Percentiles rank a stretch among this genome's conserved stretches.
These are phyloP conservation scores for Lumnitzera racemosa DNA, from an alignment of 345 rosid genomes.

Conservation along the genomic window DNA sequence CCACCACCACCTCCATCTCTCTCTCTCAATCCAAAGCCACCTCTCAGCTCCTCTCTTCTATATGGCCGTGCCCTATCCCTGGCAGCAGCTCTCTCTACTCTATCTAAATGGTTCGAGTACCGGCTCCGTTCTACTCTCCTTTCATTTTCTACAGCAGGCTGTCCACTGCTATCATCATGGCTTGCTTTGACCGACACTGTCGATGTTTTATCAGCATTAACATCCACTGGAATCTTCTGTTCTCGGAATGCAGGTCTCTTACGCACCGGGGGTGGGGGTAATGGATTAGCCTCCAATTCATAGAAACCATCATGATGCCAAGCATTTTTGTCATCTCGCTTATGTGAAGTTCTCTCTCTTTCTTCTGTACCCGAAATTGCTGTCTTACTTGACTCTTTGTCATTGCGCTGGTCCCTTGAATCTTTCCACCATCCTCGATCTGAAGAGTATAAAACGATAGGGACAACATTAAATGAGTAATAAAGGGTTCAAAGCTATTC, in stretches of 20 bases:
- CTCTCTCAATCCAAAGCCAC: constrained; percentile 29
- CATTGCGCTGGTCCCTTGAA: constrained; percentile 37
- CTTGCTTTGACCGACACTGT: constrained; percentile 29
- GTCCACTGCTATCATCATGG: constrained; percentile 11
- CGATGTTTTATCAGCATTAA: constrained; percentile 25
- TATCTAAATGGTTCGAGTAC: constrained; percentile 27
- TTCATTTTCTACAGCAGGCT: constrained; percentile 17
- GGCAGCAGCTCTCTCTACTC: constrained; percentile 33
- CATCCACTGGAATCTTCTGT: constrained; percentile 41
- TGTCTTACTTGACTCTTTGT: constrained; percentile 30
- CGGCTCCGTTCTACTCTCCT: constrained; percentile 48
- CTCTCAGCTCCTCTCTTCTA: constrained; percentile 41
- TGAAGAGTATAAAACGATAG: constrained; percentile 13
- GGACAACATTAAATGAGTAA: too few relatives aligned
- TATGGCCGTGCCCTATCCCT: constrained; percentile 29
- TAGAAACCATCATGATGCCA: constrained; percentile 70
- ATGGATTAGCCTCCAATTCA: constrained; percentile 44
- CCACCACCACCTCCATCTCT: constrained; percentile 33
- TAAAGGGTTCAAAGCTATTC: too few relatives aligned
- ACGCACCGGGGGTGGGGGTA: constrained; percentile 18
- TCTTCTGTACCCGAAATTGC: constrained; percentile 18
- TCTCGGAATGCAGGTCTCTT: constrained; percentile 93
- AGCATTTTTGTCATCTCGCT: constrained; percentile 25
- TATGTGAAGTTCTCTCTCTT: constrained; percentile 36
- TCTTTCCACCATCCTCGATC: constrained; percentile 61